A percentile compares a stretch with the other conserved stretches of the same genome.
Conservation (phyloP, 805 yeast genomes). For the Candida koratica region DNA sequence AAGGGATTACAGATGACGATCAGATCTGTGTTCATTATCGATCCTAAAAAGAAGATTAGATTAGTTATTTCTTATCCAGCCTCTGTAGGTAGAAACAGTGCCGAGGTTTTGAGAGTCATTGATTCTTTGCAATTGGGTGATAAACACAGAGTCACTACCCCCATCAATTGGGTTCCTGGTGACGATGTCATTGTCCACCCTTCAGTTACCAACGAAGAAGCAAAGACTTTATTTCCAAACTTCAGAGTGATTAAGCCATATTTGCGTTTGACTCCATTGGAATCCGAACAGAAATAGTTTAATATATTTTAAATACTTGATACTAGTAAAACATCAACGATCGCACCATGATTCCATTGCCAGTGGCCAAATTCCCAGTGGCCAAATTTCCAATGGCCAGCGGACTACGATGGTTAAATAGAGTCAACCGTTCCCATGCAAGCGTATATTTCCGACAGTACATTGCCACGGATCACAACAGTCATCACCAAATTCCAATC, state of each 20-base stretch:
- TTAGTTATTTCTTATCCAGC: slow-evolving; percentile 87
- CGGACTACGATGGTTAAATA: too few relatives aligned
- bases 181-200: slow-evolving; percentile 93
- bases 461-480: too few relatives aligned
- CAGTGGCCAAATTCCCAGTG: too few relatives aligned
- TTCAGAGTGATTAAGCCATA: slow-evolving; percentile 87
- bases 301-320: too few relatives aligned
- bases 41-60: slow-evolving; percentile 86
- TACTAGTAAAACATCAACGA: too few relatives aligned
- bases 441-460: too few relatives aligned
- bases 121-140: slow-evolving; percentile 88
- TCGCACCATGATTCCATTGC: too few relatives aligned
- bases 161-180: slow-evolving; percentile 87
- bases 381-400: too few relatives aligned
- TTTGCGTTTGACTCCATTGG: slow-evolving; percentile 62
- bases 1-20: slow-evolving; percentile 79
- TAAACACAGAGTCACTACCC: slow-evolving; percentile 79
- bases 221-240: slow-evolving; percentile 74
- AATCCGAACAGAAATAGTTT: slow-evolving; percentile 15
- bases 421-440: too few relatives aligned
- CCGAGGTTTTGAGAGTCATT: slow-evolving; percentile 85
- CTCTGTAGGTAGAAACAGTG: slow-evolving; percentile 89
- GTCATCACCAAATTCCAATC: too few relatives aligned
- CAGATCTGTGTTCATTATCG: slow-evolving; percentile 89
- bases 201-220: slow-evolving; percentile 60